Evolutionary conservation across 2,329 filamentous ascomycete genomes (phyloP).

Genomic region (Cercospora sesami): DNA sequence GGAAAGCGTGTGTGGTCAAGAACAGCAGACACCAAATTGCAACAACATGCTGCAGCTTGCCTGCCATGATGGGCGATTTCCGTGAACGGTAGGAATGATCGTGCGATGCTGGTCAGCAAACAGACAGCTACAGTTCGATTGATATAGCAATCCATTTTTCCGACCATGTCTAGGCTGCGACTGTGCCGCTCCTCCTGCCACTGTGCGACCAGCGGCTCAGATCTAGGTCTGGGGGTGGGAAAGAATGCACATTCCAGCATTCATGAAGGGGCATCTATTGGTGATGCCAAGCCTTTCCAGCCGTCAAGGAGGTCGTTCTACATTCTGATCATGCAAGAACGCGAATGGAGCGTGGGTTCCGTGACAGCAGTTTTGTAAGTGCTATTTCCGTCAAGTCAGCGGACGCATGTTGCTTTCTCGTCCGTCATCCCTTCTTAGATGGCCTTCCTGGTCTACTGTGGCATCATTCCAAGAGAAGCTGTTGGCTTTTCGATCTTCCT

Average conservation of each 20-base stretch:
- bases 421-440: no score
- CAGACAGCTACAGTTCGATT: background rate
- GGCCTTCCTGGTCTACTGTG: no score
- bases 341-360: background rate
- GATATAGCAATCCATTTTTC: background rate
- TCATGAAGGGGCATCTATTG: background rate
- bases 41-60: background rate
- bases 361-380: background rate
- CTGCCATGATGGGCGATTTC: background rate
- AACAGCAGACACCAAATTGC: conserved; percentile 6
- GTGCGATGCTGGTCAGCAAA: background rate
- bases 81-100: background rate
- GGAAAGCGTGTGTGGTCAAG: background rate
- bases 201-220: background rate
- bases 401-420: no score
- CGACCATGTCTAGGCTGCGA: no score
- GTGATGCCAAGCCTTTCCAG: background rate
- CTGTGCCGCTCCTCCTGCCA: background rate
- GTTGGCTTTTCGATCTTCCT: no score
- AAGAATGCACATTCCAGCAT: conserved; percentile 2
- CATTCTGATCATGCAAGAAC: background rate
- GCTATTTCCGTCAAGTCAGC: background rate
- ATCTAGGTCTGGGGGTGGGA: background rate
- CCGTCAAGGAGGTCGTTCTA: background rate
- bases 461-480: no score